A percentile compares a stretch with the other conserved stretches of the same genome.
Evolutionary conservation across 345 rosid species (phyloP).

Genomic region (Boechera retrofracta): DNA sequence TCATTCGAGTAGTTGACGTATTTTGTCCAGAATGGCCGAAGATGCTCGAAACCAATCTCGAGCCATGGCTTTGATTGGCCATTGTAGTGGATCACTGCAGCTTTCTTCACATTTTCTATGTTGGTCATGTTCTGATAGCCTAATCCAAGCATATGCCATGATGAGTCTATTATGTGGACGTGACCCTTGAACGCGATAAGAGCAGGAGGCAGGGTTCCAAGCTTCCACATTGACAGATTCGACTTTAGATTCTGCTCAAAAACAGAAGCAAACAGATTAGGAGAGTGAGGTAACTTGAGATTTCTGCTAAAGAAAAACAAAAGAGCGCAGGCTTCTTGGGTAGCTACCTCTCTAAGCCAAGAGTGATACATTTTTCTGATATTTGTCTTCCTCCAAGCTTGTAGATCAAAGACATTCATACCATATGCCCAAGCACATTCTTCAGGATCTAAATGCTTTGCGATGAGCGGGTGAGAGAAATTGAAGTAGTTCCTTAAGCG

Average conservation of each 20-base stretch:
- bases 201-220: conserved; percentile 98
- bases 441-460: conserved; percentile 78
- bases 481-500: conserved; percentile 96
- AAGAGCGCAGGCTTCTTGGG: not conserved
- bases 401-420: conserved; percentile 94
- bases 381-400: conserved; percentile 84
- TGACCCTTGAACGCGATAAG: conserved; percentile 92
- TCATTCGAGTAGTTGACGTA: conserved; percentile 89
- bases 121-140: conserved; percentile 87
- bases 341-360: conserved; percentile 89
- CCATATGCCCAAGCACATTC: conserved; percentile 99
- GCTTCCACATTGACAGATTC: conserved; percentile 94
- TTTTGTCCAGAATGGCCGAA: conserved; percentile 97
- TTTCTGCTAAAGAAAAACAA: not conserved
- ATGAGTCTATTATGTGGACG: conserved; percentile 76
- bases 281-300: conserved; percentile 14
- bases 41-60: conserved; percentile 94
- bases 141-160: conserved; percentile 99
- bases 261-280: conserved; percentile 24
- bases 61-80: conserved; percentile 99
- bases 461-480: conserved; percentile 94
- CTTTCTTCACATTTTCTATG: conserved; percentile 65
- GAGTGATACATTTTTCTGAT: conserved; percentile 93
- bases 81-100: conserved; percentile 95
- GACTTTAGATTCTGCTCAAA: conserved; percentile 80